A percentile compares a stretch with the other conserved stretches of the same genome.
These are phyloP conservation scores for Fonsecaea erecta DNA, from an alignment of 2,329 filamentous ascomycete species.

Conservation along the genomic window DNA sequence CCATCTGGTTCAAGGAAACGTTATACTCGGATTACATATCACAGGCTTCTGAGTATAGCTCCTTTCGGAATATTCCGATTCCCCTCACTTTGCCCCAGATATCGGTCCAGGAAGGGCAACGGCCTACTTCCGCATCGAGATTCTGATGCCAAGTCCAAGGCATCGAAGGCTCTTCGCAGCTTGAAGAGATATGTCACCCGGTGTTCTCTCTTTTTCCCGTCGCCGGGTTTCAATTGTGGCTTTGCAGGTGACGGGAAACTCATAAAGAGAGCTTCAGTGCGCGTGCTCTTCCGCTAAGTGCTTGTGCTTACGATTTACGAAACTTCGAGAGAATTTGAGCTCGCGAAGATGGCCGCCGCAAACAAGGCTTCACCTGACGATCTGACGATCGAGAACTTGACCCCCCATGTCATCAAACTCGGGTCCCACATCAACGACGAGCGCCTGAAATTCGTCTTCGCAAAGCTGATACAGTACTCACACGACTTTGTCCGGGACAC, in stretches of 20 bases:
- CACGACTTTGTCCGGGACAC: slow-evolving; percentile 28
- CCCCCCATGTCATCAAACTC: slow-evolving; percentile 20
- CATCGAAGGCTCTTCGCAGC: neutral
- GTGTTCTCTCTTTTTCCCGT: neutral
- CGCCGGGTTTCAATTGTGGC: neutral
- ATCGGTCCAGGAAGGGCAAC: neutral
- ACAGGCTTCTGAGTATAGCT: neutral
- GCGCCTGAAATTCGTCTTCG: slow-evolving; percentile 14
- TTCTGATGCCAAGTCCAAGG: neutral
- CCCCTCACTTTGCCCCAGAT: neutral
- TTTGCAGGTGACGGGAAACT: neutral
- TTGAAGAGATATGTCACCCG: neutral
- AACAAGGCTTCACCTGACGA: slow-evolving; percentile 10
- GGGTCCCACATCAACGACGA: slow-evolving; percentile 15
- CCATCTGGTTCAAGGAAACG: neutral
- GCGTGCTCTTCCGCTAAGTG: neutral
- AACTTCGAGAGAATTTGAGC: neutral
- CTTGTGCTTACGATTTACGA: neutral
- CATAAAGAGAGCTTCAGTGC: neutral
- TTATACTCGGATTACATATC: neutral
- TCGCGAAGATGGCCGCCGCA: slow-evolving; percentile 1
- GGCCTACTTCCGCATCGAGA: slow-evolving; percentile 8
- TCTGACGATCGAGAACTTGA: slow-evolving; percentile 17
- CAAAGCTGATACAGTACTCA: slow-evolving; percentile 18
- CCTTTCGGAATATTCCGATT: slow-evolving; percentile 11